These are phyloP conservation scores for Saccharomycopsis phalli DNA, from an alignment of 1,139 yeast species.

Conservation along the genomic window DNA sequence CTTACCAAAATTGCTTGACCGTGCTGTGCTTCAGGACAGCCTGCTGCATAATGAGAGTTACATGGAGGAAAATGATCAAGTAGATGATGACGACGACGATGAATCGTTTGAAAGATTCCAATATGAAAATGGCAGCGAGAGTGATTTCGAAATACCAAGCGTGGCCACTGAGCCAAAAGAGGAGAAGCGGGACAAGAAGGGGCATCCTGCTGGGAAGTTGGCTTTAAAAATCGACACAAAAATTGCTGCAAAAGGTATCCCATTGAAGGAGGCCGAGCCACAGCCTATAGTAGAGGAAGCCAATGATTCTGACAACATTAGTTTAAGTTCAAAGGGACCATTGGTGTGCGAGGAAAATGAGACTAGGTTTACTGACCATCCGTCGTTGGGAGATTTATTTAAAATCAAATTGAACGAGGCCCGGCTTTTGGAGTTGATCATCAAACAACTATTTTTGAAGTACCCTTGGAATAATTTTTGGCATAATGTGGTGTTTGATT, in stretches of 20 bases:
- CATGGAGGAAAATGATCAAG: constrained; percentile 12
- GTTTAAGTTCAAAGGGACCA: constrained; percentile 6
- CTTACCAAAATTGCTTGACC: neutral
- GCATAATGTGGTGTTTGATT: constrained; percentile 95
- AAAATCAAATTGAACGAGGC: constrained; percentile 82
- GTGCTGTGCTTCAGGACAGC: no score
- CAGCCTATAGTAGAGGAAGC: constrained; percentile 21
- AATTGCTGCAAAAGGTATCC: constrained; percentile 9
- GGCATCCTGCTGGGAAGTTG: constrained; percentile 14
- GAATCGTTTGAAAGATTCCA: constrained; percentile 22
- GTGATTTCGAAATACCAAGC: constrained; percentile 8
- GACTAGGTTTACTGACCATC: constrained; percentile 49
- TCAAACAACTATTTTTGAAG: constrained; percentile 66
- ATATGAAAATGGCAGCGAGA: constrained; percentile 16
- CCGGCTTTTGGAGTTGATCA: constrained; percentile 65
- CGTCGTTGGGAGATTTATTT: constrained; percentile 84
- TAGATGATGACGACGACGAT: constrained; percentile 21
- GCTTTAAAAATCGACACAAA: constrained; percentile 18
- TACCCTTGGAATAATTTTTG: constrained; percentile 98
- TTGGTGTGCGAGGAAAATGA: constrained; percentile 44
- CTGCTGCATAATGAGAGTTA: constrained; percentile 2
- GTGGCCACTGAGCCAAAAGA: neutral
- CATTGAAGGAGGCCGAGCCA: neutral
- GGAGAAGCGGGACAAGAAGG: constrained; percentile 13
- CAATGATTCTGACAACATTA: neutral